phyloP scores from a whole-genome alignment of 2,329 filamentous ascomycete species.

The Huntiella omanensis region DNA sequence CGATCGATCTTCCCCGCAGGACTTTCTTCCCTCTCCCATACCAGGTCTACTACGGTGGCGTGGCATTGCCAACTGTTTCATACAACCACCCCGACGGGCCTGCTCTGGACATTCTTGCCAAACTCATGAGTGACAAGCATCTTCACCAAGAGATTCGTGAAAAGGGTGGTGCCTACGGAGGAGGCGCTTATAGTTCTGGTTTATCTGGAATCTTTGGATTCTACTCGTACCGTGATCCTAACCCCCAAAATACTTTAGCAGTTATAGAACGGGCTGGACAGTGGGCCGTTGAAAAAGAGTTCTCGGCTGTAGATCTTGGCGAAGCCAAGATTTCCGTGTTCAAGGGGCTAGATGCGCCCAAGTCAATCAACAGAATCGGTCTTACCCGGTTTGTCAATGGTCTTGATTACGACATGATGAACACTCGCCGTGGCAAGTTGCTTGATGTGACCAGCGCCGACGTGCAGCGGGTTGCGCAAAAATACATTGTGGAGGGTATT shows the following conservation, averaged over 20 bases:
- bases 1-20: slow-evolving; percentile 27
- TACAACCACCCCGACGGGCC: slow-evolving; percentile 62
- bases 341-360: slow-evolving; percentile 75
- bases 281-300: slow-evolving; percentile 66
- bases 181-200: slow-evolving; percentile 64
- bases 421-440: slow-evolving; percentile 62
- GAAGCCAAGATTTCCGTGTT: slow-evolving; percentile 94
- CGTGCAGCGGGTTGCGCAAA: slow-evolving; percentile 63
- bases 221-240: slow-evolving; percentile 93
- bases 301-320: slow-evolving; percentile 72
- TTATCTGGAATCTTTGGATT: slow-evolving; percentile 80
- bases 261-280: slow-evolving; percentile 69
- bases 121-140: slow-evolving; percentile 89
- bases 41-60: slow-evolving; percentile 85
- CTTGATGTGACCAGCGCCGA: slow-evolving; percentile 71
- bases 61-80: slow-evolving; percentile 65
- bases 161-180: slow-evolving; percentile 91
- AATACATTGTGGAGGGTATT: slow-evolving; percentile 54
- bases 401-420: slow-evolving; percentile 75
- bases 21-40: slow-evolving; percentile 90
- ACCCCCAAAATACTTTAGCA: slow-evolving; percentile 69
- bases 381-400: slow-evolving; percentile 72
- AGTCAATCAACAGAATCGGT: slow-evolving; percentile 72
- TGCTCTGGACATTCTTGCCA: slow-evolving; percentile 69
- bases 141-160: slow-evolving; percentile 95